Conservation (phyloP, 176 grass and related monocot species). For the Rhynchospora tenuis region DNA sequence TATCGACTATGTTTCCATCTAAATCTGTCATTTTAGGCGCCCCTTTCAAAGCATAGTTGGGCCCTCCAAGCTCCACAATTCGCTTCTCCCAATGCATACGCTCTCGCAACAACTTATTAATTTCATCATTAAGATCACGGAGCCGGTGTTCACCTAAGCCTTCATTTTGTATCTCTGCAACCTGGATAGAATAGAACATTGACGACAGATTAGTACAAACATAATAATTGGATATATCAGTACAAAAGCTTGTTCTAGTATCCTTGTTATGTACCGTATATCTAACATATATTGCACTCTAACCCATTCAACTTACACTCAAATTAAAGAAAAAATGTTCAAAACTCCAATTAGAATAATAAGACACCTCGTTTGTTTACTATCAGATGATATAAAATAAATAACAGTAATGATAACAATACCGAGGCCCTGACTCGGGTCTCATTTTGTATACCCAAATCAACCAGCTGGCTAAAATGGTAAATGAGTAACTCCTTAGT, state of each 20-base stretch:
- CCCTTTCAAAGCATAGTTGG: constrained; percentile 58
- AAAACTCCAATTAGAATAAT: background rate
- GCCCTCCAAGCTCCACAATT: constrained; percentile 80
- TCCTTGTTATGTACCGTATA: background rate
- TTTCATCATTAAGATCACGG: constrained; percentile 98
- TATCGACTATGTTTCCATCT: constrained; percentile 86
- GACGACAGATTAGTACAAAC: background rate
- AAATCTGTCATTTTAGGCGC: constrained; percentile 87
- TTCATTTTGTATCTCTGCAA: constrained; percentile 96
- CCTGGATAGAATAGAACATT: constrained; percentile 11
- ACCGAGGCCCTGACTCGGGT: background rate
- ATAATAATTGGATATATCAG: background rate
- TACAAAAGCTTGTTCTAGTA: constrained; percentile 1
- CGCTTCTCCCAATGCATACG: constrained; percentile 92
- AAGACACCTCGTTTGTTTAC: background rate
- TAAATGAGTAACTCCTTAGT: background rate
- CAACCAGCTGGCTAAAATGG: background rate
- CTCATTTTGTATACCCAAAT: background rate
- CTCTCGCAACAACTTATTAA: constrained; percentile 98
- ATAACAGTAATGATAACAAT: background rate
- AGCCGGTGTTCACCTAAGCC: constrained; percentile 94
- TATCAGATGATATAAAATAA: background rate
- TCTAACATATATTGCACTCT: background rate
- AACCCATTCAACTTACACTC: background rate
- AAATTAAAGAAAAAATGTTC: background rate